Evolutionary conservation across 352 stramenopile genomes (phyloP).

Genomic region (Globisporangium ultimum): DNA sequence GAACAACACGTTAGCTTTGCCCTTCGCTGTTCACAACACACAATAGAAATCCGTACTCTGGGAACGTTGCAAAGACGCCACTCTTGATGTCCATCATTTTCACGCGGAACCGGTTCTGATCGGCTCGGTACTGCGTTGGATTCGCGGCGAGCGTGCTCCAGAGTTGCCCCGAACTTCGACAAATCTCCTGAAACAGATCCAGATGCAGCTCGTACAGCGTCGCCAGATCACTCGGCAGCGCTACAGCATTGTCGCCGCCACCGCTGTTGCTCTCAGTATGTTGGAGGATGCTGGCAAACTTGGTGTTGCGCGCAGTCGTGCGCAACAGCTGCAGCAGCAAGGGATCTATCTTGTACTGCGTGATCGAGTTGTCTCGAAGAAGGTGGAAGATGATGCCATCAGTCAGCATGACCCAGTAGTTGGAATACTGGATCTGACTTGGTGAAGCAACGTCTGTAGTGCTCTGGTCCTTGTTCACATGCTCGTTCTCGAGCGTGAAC

Average conservation of each 20-base stretch:
- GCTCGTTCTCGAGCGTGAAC: constrained; percentile 21
- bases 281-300: constrained; percentile 31
- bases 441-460: neutral
- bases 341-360: constrained; percentile 50
- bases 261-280: constrained; percentile 9
- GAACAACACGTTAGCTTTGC: neutral
- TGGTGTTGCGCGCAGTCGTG: constrained; percentile 32
- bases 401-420: constrained; percentile 69
- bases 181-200: constrained; percentile 67
- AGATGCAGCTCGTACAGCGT: constrained; percentile 63
- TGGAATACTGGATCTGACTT: constrained; percentile 33
- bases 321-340: constrained; percentile 43
- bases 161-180: constrained; percentile 31
- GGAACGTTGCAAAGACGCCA: constrained; percentile 63
- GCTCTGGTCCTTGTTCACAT: neutral
- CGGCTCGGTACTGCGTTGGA: constrained; percentile 10
- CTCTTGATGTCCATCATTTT: constrained; percentile 62
- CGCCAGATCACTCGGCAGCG: constrained; percentile 13
- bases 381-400: constrained; percentile 64
- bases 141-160: constrained; percentile 30
- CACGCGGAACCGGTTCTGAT: constrained; percentile 33
- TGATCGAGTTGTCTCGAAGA: constrained; percentile 34
- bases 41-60: constrained; percentile 43
- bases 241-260: neutral
- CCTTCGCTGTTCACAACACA: neutral